Conservation (phyloP, 192 early-diverging fungal species). For the Coemansia sp. region DNA sequence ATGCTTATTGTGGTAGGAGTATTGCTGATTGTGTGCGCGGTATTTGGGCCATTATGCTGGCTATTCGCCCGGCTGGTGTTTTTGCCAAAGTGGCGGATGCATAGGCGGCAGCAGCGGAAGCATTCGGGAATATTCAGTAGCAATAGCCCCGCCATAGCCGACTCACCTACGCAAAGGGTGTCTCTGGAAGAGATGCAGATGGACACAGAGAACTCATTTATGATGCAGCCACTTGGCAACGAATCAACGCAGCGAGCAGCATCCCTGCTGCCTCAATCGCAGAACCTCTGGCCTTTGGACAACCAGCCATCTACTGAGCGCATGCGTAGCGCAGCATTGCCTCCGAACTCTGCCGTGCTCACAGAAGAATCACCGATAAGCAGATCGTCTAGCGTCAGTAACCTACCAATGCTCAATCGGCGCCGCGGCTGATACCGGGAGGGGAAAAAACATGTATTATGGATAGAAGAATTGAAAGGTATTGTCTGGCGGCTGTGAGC, state of each 20-base stretch:
- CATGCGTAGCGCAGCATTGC: neutral
- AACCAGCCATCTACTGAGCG: neutral
- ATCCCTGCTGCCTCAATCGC: neutral
- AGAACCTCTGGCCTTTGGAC: neutral
- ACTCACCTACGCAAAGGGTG: neutral
- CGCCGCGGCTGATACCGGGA: slow-evolving; percentile 1
- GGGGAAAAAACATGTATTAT: neutral
- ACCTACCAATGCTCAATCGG: slow-evolving; percentile 3
- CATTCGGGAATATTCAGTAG: neutral
- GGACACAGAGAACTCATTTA: no score
- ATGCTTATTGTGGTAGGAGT: neutral
- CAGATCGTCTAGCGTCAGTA: slow-evolving; percentile 12
- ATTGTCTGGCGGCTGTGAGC: neutral
- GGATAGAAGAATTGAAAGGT: slow-evolving; percentile 3
- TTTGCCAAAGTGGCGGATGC: no score
- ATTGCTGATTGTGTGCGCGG: neutral
- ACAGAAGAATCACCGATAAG: slow-evolving; percentile 6
- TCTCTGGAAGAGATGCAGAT: neutral
- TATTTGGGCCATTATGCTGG: neutral
- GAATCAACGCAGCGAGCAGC: neutral
- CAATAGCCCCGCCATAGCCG: neutral
- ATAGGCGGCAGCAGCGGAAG: neutral
- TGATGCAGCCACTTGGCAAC: neutral
- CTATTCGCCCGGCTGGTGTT: neutral
- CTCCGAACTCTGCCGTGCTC: neutral